A percentile compares a stretch with the other conserved stretches of the same genome.
Evolutionary conservation across 208 protist genomes (phyloP).

Genomic region (Angomonas deanei): DNA sequence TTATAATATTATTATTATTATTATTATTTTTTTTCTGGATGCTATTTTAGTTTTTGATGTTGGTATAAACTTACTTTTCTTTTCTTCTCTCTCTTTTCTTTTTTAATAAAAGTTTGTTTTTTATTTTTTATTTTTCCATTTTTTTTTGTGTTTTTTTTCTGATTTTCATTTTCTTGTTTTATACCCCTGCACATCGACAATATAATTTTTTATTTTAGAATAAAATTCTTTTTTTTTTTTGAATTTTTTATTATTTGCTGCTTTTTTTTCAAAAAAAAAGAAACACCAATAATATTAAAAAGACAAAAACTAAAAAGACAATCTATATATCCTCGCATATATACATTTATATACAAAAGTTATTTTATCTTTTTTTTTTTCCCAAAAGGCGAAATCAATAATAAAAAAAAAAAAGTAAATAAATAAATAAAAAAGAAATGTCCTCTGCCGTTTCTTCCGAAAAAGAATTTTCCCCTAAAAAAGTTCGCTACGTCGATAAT

Average conservation of each 20-base stretch:
- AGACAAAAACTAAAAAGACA: no score
- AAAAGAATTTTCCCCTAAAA: background rate
- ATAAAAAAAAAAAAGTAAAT: background rate
- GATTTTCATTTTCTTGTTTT: background rate
- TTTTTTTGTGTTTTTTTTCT: slow-evolving; percentile 4
- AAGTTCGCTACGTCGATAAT: background rate
- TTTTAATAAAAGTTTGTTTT: background rate
- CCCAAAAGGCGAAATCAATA: background rate
- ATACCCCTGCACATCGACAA: background rate
- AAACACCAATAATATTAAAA: background rate
- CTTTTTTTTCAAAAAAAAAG: background rate
- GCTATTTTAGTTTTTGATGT: background rate
- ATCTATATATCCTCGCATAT: background rate
- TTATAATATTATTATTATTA: background rate
- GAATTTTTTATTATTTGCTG: no score
- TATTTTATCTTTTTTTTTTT: background rate
- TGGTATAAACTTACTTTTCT: background rate
- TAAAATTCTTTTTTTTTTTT: slow-evolving; percentile 9
- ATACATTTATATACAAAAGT: slow-evolving; percentile 3
- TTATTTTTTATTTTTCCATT: background rate
- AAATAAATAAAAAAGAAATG: background rate
- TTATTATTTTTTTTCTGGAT: background rate
- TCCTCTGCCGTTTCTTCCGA: background rate
- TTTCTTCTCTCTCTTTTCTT: slow-evolving; percentile 6
- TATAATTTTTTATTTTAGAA: slow-evolving; percentile 7